Percentiles rank a stretch among this genome's conserved stretches.
Conservation (phyloP, 73 alveolate species). For the Tetrahymena malaccensis region DNA sequence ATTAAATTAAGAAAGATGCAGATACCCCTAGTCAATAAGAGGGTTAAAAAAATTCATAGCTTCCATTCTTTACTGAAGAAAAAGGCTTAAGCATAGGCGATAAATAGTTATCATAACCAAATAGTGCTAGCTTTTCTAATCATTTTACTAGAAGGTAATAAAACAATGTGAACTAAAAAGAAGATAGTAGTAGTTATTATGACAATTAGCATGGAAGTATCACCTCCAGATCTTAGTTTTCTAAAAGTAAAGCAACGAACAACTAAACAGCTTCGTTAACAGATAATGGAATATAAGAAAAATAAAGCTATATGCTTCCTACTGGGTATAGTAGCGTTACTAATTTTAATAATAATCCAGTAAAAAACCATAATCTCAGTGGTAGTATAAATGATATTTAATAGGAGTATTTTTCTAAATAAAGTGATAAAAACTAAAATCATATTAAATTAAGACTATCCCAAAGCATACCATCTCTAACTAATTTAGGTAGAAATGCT, state of each 20-base stretch:
- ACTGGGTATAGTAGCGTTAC: neutral
- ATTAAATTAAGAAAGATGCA: neutral
- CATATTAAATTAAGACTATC: neutral
- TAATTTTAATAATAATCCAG: neutral
- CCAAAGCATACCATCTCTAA: neutral
- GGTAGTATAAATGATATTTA: neutral
- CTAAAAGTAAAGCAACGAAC: neutral
- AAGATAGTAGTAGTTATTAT: neutral
- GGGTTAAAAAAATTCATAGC: neutral
- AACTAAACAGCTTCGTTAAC: neutral
- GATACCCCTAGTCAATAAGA: neutral
- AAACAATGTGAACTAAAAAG: neutral
- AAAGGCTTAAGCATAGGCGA: neutral
- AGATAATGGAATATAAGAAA: neutral
- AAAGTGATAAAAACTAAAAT: neutral
- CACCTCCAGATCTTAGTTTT: neutral
- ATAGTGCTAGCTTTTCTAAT: neutral
- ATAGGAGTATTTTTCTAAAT: neutral
- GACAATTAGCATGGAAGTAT: neutral
- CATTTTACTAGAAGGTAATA: neutral
- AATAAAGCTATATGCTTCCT: neutral
- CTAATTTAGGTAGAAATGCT: neutral
- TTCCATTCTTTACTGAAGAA: neutral
- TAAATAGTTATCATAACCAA: too few relatives aligned
- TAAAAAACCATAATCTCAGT: neutral